Evolutionary conservation across 805 yeast genomes (phyloP), one percentile per base, ranked within the genome.

Genomic region (Saturnispora serradocipensis): DNA sequence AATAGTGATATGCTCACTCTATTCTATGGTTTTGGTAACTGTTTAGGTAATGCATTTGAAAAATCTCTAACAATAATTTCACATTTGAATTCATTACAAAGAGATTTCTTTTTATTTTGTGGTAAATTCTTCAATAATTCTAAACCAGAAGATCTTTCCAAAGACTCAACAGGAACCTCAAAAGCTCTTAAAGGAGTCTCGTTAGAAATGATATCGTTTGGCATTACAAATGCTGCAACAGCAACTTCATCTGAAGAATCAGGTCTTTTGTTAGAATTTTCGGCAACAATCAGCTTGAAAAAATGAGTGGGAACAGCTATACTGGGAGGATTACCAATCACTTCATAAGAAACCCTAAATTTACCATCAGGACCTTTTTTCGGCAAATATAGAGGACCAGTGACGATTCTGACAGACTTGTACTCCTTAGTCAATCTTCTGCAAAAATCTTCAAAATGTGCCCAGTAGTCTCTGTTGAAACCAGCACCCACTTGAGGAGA

Each of bases 401-500:
- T 93, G 63, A 93, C 84, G 36, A 93, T 75, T 57, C 97, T 74
- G 11, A 93, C 96, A 46, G 81, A 76, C 46, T 76, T 77, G 66
- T 86, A 93, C 49, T 73, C 72, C n/a, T 70, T 61, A 5, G 96
- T 86, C 56, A 91, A 74, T 51, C 87, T 75, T 56, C 99, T 76
- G 45, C 84, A 80, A 64, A 93, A 93, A 61, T 86, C 86, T 67
- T 93, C 99, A 54, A 93, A 80, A 66, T 89, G 96, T 0, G 98
- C 95, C 99, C 99, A 93, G 66, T 93, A 86, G 65, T 93, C 98
- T 60, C 99, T 76, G 69, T 93, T 93, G 72, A 93, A 93, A 0
- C 99, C 99, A 5, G 85, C 95, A 3, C 99, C 99, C 3, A 93
- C 96, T 67, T 93, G 99, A 1, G 99, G 99, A 7, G 95, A 80